Evolutionary conservation across 2,329 filamentous ascomycete species (phyloP), one percentile per base, ranked within the genome.

Genomic region (Cordyceps tenuipes): DNA sequence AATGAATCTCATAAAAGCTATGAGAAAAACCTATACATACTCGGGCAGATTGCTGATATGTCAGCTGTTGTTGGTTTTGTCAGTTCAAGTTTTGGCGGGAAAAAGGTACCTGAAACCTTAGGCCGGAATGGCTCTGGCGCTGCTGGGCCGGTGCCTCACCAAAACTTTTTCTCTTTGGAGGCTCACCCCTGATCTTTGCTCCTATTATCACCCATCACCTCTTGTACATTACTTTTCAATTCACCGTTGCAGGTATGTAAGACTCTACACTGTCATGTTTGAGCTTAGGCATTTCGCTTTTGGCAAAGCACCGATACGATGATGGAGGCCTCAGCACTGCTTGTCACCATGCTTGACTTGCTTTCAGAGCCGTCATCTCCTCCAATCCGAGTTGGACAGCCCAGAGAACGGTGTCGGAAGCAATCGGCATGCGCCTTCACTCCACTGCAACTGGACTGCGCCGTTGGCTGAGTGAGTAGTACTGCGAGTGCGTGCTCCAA

Each of bases 21-120:
- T 12, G 13, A n/a, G 19, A 13, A 12, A 13, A 5, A 15, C 34
- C 7, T 29, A 21, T n/a, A 44, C 6, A 2, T 8, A 15, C 5
- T 46, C 0, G n/a, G 7, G 15, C 15, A 15, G 36, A 39, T 41
- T 5, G 9, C 8, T 19, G 6, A 8, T 7, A 41, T 23, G 36
- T 15, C 34, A 47, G 47, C 15, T 21, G 10, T 43, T 12, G 23
- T 58, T 50, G 56, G 47, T 43, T 50, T 51, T 51, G 34, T 4
- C 29, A 49, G 34, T 41, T 6, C 34, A 9, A 4, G 9, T 48
- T 57, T 29, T 36, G 54, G 44, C 23, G 41, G 36, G 29, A 50
- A 49, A 49, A 46, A 23, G 26, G 63, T 67, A 70, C 71, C 69
- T 72, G 67, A 73, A 66, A 71, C 66, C 68, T 72, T 69, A 72